A percentile compares a stretch with the other conserved stretches of the same genome.
These are phyloP conservation scores for Dothidotthia symphoricarpi DNA, from an alignment of 2,329 filamentous ascomycete genomes.

Conservation along the genomic window DNA sequence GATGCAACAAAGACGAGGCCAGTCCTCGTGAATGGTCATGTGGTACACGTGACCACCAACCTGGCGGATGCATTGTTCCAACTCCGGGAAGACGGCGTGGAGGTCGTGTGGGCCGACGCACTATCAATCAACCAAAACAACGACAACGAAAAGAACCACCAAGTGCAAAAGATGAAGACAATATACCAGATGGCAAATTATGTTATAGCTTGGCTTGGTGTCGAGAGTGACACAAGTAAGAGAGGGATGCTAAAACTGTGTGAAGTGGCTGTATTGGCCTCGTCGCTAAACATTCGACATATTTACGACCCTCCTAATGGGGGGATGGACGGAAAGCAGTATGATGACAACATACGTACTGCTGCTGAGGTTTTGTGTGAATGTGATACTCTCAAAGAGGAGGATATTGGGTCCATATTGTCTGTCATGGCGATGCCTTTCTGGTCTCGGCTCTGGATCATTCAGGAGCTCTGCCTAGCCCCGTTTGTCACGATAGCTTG, in stretches of 20 bases:
- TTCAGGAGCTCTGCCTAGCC: background rate
- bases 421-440: background rate
- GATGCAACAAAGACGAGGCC: background rate
- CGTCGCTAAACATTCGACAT: too few relatives aligned
- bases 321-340: too few relatives aligned
- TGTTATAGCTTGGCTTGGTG: conserved; percentile 16
- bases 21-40: background rate
- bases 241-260: too few relatives aligned
- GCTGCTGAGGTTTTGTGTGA: too few relatives aligned
- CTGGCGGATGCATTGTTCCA: conserved; percentile 1
- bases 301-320: too few relatives aligned
- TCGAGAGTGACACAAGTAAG: background rate
- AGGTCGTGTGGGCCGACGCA: conserved; percentile 5
- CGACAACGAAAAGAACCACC: conserved; percentile 4
- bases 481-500: background rate
- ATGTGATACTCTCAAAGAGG: too few relatives aligned
- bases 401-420: background rate
- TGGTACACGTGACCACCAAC: background rate
- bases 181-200: conserved; percentile 2
- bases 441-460: background rate
- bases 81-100: background rate
- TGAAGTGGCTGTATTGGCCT: too few relatives aligned
- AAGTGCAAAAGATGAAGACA: conserved; percentile 7
- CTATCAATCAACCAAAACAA: conserved; percentile 12
- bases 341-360: too few relatives aligned